Evolutionary conservation across 371 early-diverging fungal genomes (phyloP).

Genomic region (Mortierella sp.): DNA sequence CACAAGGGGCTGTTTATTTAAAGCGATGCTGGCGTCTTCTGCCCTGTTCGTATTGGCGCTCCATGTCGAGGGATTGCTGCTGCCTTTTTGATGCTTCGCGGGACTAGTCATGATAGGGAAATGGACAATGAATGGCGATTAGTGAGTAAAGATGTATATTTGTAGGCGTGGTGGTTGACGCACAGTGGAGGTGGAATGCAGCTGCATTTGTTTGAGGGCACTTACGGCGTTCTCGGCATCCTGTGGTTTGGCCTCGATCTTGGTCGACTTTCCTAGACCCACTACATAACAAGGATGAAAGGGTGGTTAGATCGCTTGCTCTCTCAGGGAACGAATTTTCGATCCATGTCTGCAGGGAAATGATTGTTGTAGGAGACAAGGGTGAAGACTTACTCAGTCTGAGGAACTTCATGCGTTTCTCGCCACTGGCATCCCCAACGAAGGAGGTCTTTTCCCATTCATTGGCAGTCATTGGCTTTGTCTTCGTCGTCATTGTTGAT

Average conservation of each 20-base stretch:
- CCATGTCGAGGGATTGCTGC: conserved; percentile 28
- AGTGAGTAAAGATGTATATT: neutral
- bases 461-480: conserved; percentile 26
- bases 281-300: too few species aligned
- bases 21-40: conserved; percentile 27
- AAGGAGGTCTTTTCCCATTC: conserved; percentile 49
- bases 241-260: conserved; percentile 31
- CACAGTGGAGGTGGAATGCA: too few species aligned
- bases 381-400: conserved; percentile 22
- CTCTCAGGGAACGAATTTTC: neutral
- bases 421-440: conserved; percentile 35
- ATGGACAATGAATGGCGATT: too few species aligned
- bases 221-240: conserved; percentile 34
- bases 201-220: too few species aligned
- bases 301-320: neutral
- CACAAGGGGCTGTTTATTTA: conserved; percentile 9
- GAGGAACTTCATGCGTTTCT: conserved; percentile 37
- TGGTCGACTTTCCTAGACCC: conserved; percentile 39
- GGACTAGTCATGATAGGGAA: too few species aligned
- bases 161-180: too few species aligned
- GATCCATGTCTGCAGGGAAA: too few species aligned
- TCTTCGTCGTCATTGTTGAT: neutral
- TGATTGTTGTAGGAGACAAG: too few species aligned
- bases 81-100: conserved; percentile 33
- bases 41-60: conserved; percentile 39